Base-by-base conservation (phyloP, 2,329 filamentous ascomycete species). In the Scedosporium apiospermum region DNA sequence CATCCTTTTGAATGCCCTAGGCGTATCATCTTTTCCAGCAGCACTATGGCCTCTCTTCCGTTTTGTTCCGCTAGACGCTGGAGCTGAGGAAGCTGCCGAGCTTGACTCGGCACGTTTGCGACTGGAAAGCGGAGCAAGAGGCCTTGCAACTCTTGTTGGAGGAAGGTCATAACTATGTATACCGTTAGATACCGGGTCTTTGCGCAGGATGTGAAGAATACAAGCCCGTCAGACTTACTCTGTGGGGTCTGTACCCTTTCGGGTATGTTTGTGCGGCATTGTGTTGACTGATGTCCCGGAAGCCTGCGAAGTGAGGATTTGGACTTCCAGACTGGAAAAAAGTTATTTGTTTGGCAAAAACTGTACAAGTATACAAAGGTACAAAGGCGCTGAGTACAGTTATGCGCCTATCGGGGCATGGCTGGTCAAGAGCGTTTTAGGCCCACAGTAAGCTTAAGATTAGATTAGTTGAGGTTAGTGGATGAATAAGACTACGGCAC, bases 191-290 rank as follows among this genome's bases (percentile, higher is more conserved):
- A 58, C 18, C n/a, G 16, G 34, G 18, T 55, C 18, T 49, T 58
- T n/a, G 4, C 5, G 9, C 7, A 58, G 30, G 16, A 51, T 3
- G 58, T 16, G 4, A 18, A n/a, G 34, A 21, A 38, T 46, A 16
- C 26, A 34, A 59, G 26, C 27, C 46, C 42, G 30, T 6, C 61
- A 55, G 30, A 71, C 78, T 67, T 72, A 87, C 86, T 78, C 77
- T 16, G 78, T 78, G 58, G 78, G 77, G 64, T 87, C 82, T 60
- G 79, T 78, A 10, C 78, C 80, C 63, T 84, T 83, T 64, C 89
- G 82, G 66, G 88, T 93, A 73, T 96, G 91, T 76, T 96, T 96
- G 77, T 93, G 90, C 73, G 91, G 91, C 91, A 96, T 96, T 41
- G 64, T 76, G 65, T 6, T 12, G 46, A 51, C 4, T 38, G 34